A percentile compares a stretch with the other conserved stretches of the same genome.
phyloP scores from a whole-genome alignment of 2,329 filamentous ascomycete genomes.

The Botryotinia globosa region DNA sequence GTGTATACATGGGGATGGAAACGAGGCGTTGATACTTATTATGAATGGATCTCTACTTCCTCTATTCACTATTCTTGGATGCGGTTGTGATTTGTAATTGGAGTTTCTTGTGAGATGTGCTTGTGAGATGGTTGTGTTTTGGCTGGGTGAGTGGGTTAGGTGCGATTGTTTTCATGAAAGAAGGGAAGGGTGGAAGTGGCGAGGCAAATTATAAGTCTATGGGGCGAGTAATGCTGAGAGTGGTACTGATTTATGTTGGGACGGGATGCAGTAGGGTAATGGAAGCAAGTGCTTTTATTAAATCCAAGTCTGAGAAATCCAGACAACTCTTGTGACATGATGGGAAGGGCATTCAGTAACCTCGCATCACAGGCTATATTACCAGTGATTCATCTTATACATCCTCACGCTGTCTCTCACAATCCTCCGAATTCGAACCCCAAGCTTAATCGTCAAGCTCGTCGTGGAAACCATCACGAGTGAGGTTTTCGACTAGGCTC shows the following conservation, averaged over 20 bases:
- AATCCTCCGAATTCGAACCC: not conserved
- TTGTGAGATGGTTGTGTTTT: not conserved
- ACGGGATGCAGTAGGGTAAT: too few relatives aligned
- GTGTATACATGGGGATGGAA: conserved; percentile 10
- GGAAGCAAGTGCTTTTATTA: not conserved
- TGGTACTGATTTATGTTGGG: not conserved
- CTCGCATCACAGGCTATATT: not conserved
- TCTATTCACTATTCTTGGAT: not conserved
- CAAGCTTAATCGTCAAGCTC: not conserved
- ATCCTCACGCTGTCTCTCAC: too few relatives aligned
- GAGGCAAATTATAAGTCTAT: not conserved
- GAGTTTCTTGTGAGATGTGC: not conserved
- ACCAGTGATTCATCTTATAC: too few relatives aligned
- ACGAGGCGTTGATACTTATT: conserved; percentile 13
- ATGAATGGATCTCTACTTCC: conserved; percentile 22
- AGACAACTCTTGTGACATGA: not conserved
- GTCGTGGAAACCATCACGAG: too few relatives aligned
- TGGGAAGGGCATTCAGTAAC: not conserved
- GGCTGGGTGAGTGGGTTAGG: not conserved
- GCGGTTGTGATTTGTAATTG: not conserved
- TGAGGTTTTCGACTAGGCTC: not conserved
- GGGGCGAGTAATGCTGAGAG: not conserved
- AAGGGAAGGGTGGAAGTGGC: too few relatives aligned
- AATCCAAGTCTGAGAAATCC: not conserved
- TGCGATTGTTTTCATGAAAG: not conserved